Conservation (phyloP, 1,284 basidiomycete genomes). For the Cutaneotrichosporon cutaneum region DNA sequence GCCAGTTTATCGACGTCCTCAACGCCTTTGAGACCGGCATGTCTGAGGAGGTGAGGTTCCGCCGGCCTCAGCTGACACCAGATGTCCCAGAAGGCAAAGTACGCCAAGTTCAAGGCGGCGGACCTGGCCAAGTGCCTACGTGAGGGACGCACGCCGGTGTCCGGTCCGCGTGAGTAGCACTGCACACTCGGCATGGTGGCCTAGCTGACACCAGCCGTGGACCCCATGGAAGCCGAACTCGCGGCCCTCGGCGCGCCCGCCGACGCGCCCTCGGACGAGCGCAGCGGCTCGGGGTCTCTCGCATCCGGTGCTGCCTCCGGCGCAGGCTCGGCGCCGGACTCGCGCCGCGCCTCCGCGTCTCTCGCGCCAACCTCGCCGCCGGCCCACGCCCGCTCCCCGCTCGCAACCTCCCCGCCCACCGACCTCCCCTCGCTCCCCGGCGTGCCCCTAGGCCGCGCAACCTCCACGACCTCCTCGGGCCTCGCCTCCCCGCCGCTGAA, state of each 20-base stretch:
- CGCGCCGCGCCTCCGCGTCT: not conserved
- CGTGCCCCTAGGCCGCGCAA: not conserved
- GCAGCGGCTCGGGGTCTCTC: not conserved
- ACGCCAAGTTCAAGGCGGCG: slow-evolving; percentile 54
- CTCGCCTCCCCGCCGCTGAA: not conserved
- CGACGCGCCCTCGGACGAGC: not conserved
- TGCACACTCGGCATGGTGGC: not conserved
- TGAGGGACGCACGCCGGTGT: slow-evolving; percentile 45
- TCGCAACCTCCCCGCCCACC: not conserved
- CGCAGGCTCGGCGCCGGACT: not conserved
- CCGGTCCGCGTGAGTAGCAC: slow-evolving; percentile 48
- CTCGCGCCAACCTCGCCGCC: not conserved
- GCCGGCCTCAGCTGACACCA: slow-evolving; percentile 24
- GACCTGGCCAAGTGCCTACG: slow-evolving; percentile 52
- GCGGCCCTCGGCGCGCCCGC: not conserved
- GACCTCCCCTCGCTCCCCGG: slow-evolving; percentile 1
- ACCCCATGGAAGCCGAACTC: slow-evolving; percentile 13
- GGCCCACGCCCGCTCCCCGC: not conserved
- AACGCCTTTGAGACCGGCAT: slow-evolving; percentile 47
- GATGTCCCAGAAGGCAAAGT: slow-evolving; percentile 54
- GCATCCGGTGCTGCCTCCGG: no score
- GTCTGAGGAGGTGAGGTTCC: slow-evolving; percentile 46
- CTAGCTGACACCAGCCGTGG: slow-evolving; percentile 28
- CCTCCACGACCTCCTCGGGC: not conserved
- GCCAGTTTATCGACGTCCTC: slow-evolving; percentile 53